Base-by-base conservation (phyloP, 139 green algal genomes). In the Volvox africanus region DNA sequence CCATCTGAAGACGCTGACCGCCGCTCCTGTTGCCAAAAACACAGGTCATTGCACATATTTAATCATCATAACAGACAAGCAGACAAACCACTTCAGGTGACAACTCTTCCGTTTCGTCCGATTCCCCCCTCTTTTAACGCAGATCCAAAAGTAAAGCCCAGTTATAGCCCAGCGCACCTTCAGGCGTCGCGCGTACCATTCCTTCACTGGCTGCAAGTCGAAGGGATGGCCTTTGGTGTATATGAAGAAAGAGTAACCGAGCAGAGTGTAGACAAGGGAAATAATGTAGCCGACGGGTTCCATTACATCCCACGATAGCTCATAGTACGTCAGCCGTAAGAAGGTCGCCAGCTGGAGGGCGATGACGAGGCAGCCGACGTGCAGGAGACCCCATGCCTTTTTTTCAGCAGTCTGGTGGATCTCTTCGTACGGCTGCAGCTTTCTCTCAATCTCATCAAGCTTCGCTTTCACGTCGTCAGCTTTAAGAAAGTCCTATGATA, bases 181-280 rank as follows among this genome's bases (percentile, higher is more conserved):
- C 76, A 91, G 71, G 33, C 44, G 75, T 65, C n/a, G 20, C 19
- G 26, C 24, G 88, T 81, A 94, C 82, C 78, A 92, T 21, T 89
- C 61, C 36, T 88, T 88, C 36, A 94, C 82, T 0, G 92, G 92
- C 62, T 62, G n/a, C 65, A 93, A 73, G 81, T 94, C 92, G 20
- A 94, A 92, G 1, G 78, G 55, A 21, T 36, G 24, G n/a, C 87
- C 84, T 18, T 81, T 65, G 26, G 92, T 92, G 28, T 77, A 50
- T 73, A 94, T 55, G 89, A 94, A 94, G 89, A 93, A 94, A 6
- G 33, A 80, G 81, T 93, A 94, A 28, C 80, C 92, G 19, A 94
- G 20, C 6, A 93, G 61, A 1, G 73, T 81, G 89, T 94, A 94
- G 62, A 93, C 90, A 14, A 94, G 81, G 0, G 69, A 88, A 26